phyloP scores from a whole-genome alignment of 2,329 filamentous ascomycete species.

The Corniculantispora saksenae region DNA sequence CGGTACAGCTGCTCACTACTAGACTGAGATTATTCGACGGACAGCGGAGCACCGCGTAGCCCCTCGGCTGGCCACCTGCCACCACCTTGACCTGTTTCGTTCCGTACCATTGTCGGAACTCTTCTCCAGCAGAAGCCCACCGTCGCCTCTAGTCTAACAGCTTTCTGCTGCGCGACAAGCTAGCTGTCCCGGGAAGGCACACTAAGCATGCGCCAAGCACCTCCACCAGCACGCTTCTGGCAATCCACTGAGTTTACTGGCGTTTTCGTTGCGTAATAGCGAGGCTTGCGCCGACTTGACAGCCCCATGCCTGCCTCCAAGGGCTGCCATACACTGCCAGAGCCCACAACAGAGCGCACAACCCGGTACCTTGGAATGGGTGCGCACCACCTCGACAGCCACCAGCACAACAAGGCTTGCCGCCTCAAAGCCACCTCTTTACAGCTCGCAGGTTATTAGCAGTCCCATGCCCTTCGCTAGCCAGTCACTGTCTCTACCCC shows the following conservation, averaged over 20 bases:
- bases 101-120: not conserved
- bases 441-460: constrained; percentile 7
- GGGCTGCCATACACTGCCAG: not conserved
- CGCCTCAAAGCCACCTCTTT: constrained; percentile 7
- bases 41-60: not conserved
- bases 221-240: not conserved
- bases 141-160: not conserved
- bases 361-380: constrained; percentile 13
- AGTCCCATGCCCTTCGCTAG: not conserved
- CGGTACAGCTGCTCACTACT: not conserved
- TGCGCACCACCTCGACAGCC: constrained; percentile 7
- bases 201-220: too few species aligned
- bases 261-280: constrained; percentile 11
- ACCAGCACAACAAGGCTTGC: not conserved
- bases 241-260: not conserved
- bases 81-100: not conserved
- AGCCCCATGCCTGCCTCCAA: not conserved
- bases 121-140: too few species aligned
- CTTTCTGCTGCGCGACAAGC: not conserved
- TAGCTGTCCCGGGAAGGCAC: not conserved
- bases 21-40: not conserved
- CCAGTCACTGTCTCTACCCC: not conserved
- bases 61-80: not conserved
- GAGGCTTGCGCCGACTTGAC: not conserved
- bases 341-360: not conserved